A percentile compares a stretch with the other conserved stretches of the same genome.
Evolutionary conservation across 805 yeast genomes (phyloP).

Genomic region (Metschnikowia koreensis): DNA sequence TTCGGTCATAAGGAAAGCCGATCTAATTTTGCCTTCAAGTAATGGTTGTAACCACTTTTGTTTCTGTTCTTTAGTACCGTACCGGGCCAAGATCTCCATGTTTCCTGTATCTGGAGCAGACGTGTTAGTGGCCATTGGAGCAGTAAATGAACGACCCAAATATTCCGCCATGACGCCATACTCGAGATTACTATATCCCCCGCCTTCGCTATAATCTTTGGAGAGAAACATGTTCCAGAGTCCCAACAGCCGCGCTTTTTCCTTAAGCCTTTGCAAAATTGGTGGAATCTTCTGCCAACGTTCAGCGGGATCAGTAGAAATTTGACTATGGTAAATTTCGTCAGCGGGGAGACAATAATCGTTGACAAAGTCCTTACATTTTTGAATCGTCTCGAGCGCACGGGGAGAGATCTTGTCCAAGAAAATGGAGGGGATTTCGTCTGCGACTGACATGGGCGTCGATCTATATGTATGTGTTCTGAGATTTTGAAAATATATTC

Average conservation of each 20-base stretch:
- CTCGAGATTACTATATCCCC: slow-evolving; percentile 60
- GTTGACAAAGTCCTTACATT: slow-evolving; percentile 50
- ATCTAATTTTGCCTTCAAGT: slow-evolving; percentile 52
- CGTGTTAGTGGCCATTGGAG: slow-evolving; percentile 60
- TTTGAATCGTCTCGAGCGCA: slow-evolving; percentile 40
- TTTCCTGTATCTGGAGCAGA: slow-evolving; percentile 67
- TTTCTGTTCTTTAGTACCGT: slow-evolving; percentile 38
- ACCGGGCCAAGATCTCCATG: slow-evolving; percentile 49
- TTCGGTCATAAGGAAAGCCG: slow-evolving; percentile 67
- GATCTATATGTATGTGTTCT: neutral
- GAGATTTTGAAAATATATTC: neutral
- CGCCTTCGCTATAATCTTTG: slow-evolving; percentile 47
- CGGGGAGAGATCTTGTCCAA: slow-evolving; percentile 34
- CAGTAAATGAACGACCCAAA: slow-evolving; percentile 53
- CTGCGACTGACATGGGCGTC: slow-evolving; percentile 16
- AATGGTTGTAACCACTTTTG: slow-evolving; percentile 51
- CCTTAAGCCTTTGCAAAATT: slow-evolving; percentile 50
- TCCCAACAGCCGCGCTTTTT: slow-evolving; percentile 50
- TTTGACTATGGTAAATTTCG: slow-evolving; percentile 39
- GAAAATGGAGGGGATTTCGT: slow-evolving; percentile 43
- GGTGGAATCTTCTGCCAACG: slow-evolving; percentile 51
- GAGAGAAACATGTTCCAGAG: slow-evolving; percentile 62
- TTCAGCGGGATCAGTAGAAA: slow-evolving; percentile 35
- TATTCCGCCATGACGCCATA: slow-evolving; percentile 65
- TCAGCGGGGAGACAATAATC: slow-evolving; percentile 59